Base-by-base conservation (phyloP, 306 rosid genomes). In the Trichosanthes cucumerina region DNA sequence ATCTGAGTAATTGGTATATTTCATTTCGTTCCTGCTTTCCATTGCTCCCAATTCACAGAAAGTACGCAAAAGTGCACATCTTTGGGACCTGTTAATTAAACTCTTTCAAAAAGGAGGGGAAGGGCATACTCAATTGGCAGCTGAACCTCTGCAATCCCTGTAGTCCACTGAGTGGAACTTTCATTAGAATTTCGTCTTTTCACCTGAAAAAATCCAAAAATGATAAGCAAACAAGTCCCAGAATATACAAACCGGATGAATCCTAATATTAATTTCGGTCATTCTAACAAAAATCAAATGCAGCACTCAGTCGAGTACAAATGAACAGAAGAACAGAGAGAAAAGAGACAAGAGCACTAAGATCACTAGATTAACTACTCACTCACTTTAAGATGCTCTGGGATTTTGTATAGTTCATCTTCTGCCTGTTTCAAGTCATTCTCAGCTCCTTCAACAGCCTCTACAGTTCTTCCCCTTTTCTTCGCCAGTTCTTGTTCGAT, bases 91-190 rank as follows among this genome's bases (percentile, higher is more conserved):
- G 5, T 71, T 9, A 73, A 47, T 73, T 34, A 50, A 50, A 31
- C 26, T 50, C 78, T 50, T 50, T 28, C 43, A 74, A 14, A 57
- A 49, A 71, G 54, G 76, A 53, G 24, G 77, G 19, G 56, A 80
- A 85, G 68, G 80, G 21, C 92, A 83, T 89, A 95, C 98, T 95
- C 99, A 33, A 95, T 95, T 19, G 99, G 97, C 79, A 95, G 97
- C 90, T 95, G 99, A 75, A 95, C 74, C 92, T 95, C 99, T 1
- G 99, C 99, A 49, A 95, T 95, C 76, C 97, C 99, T 78, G 99
- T 95, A 64, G 99, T 95, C 99, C 99, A 95, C 83, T 92, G 99
- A 41, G 97, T 95, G 54, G 99, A 95, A 83, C 99, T 92, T 84
- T 95, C 99, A 85, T 91, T 96, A 6, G 99, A 92, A 85, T 92